Percentiles rank a stretch among this genome's conserved stretches.
These are phyloP conservation scores for Sanghuangporus baumii DNA, from an alignment of 1,284 basidiomycete genomes.

Conservation along the genomic window DNA sequence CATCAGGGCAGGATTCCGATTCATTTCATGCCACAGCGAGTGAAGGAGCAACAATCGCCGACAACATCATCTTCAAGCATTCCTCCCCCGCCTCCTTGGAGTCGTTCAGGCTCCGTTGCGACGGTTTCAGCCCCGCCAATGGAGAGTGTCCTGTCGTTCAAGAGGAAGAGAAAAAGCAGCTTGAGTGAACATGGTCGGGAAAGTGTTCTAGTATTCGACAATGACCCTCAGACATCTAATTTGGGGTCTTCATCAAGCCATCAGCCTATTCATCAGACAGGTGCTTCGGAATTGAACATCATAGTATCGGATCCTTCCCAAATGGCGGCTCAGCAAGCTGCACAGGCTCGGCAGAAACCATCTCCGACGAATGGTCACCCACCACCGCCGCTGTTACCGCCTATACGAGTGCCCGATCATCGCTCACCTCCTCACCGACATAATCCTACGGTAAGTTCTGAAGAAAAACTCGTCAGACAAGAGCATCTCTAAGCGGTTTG, in stretches of 20 bases:
- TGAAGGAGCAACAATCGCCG: constrained; percentile 24
- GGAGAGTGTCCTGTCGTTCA: constrained; percentile 1
- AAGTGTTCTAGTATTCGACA: constrained; percentile 13
- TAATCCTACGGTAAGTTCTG: background rate
- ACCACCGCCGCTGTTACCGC: background rate
- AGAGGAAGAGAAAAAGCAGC: constrained; percentile 15
- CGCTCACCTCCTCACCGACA: constrained; percentile 3
- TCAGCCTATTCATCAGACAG: constrained; percentile 5
- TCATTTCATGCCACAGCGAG: constrained; percentile 33
- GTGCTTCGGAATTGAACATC: constrained; percentile 4
- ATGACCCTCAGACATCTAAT: background rate
- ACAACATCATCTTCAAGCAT: constrained; percentile 29
- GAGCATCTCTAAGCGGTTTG: background rate
- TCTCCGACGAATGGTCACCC: background rate
- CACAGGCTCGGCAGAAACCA: constrained; percentile 6
- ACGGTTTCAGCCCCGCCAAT: background rate
- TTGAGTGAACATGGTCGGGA: constrained; percentile 7
- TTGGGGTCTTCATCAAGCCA: background rate
- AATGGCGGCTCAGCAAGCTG: constrained; percentile 10
- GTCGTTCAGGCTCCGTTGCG: constrained; percentile 1
- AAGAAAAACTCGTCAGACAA: background rate
- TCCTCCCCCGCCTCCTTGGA: constrained; percentile 64
- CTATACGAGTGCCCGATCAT: constrained; percentile 1
- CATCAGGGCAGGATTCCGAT: constrained; percentile 23
- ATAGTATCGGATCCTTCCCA: constrained; percentile 12